Evolutionary conservation across 129 eudicot species (phyloP), one percentile per base, ranked within the genome.

Genomic region (Tagetes erecta): DNA sequence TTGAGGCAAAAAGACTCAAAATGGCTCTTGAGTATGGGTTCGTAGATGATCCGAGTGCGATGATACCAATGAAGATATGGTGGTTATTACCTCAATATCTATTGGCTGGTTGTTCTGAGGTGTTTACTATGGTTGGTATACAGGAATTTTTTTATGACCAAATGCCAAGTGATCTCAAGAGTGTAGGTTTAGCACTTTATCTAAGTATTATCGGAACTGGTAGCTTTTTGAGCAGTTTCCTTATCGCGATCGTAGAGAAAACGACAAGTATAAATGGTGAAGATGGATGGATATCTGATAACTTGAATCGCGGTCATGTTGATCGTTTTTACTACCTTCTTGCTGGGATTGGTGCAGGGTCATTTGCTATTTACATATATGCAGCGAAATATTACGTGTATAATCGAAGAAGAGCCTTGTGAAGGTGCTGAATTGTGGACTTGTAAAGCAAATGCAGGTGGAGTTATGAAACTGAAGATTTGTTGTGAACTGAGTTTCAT

Each of bases 251-350:
- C 2, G 79, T 87, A 20, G 75, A 85, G 75, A 58, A 64, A 42
- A 6, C 53, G 9, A 87, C 96, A 4, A 64, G 82, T 9, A 36
- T 56, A 56, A 56, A 64, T 14, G 88, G 81, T 30, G 71, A 33
- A 36, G 80, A 44, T 51, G 82, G 92, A 5, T 87, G 96, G 96
- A 83, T 90, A 70, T 33, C 84, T 1, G 82, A 81, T 59, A 79
- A 90, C 58, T 44, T 84, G 78, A 87, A 90, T 63, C 73, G 70
- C 1, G 96, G 82, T 7, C 96, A 85, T 76, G 52, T 87, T 20
- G 92, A 86, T 78, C 84, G 75, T 75, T 89, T 89, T 70, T 89
- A 89, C 64, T 84, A 86, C 82, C 64, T 84, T 30, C 87, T 90
- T 64, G 82, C 78, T 14, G 89, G 82, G 46, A 76, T 87, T 47